Conservation (phyloP, 495 filamentous ascomycete species). For the Penicillium goetzii region DNA sequence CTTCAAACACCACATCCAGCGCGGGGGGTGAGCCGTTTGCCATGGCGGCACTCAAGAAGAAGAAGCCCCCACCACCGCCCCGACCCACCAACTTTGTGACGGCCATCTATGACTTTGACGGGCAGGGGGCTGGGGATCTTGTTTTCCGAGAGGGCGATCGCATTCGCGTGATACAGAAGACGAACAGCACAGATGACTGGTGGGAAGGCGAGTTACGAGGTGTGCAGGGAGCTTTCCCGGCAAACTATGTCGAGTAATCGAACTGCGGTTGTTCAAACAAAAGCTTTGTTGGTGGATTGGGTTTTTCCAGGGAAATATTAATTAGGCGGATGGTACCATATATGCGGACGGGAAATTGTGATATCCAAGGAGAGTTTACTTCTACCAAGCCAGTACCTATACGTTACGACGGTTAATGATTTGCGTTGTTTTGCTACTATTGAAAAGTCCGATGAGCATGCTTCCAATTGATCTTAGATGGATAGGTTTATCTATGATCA, state of each 20-base stretch:
- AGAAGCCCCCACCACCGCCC: conserved; percentile 72
- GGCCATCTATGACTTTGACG: conserved; percentile 80
- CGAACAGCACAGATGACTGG: conserved; percentile 88
- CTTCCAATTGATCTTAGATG: too few relatives aligned
- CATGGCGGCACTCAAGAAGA: conserved; percentile 51
- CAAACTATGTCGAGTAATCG: conserved; percentile 71
- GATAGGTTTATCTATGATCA: too few relatives aligned
- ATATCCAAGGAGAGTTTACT: neutral
- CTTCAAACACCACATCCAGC: conserved; percentile 35
- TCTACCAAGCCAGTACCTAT: neutral
- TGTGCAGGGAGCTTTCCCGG: conserved; percentile 77
- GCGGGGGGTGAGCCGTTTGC: conserved; percentile 21
- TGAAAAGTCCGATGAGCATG: neutral
- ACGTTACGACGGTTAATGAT: neutral
- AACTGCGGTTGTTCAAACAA: neutral
- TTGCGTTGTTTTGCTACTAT: neutral
- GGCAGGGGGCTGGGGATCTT: conserved; percentile 73
- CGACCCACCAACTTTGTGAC: conserved; percentile 63
- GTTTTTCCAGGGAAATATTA: neutral
- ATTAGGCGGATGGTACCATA: neutral
- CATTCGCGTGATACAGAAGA: conserved; percentile 83
- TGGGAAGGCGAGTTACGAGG: conserved; percentile 89
- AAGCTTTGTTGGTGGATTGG: neutral
- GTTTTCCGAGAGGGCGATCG: conserved; percentile 81
- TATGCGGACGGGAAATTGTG: neutral